A percentile compares a stretch with the other conserved stretches of the same genome.
phyloP scores from a whole-genome alignment of 805 yeast genomes.

The Ascoidea asiatica region DNA sequence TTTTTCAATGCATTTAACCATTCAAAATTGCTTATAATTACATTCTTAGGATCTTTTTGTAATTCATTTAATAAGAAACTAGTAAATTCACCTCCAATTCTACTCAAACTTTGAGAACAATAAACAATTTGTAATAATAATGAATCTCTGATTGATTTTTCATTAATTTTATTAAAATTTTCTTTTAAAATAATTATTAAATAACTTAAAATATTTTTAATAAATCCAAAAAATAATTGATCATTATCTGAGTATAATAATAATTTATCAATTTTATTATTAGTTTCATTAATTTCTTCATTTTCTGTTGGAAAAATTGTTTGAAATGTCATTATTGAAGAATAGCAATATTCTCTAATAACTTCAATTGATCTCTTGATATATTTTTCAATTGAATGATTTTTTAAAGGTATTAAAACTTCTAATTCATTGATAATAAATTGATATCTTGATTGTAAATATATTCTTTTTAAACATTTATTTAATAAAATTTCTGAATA shows the following conservation, averaged over 20 bases:
- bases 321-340: conserved; percentile 51
- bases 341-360: conserved; percentile 71
- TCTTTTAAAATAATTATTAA: conserved; percentile 18
- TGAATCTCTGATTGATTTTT: conserved; percentile 38
- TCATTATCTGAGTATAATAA: conserved; percentile 12
- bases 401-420: conserved; percentile 40
- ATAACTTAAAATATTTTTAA: conserved; percentile 19
- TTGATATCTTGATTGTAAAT: conserved; percentile 52
- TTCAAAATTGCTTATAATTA: conserved; percentile 20
- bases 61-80: conserved; percentile 30
- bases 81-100: conserved; percentile 63
- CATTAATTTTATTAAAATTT: conserved; percentile 22
- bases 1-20: conserved; percentile 30
- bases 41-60: conserved; percentile 11
- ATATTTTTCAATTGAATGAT: conserved; percentile 40
- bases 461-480: conserved; percentile 36
- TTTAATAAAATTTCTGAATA: conserved; percentile 9
- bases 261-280: conserved; percentile 18
- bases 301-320: conserved; percentile 38
- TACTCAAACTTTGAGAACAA: conserved; percentile 74
- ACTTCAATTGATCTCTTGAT: conserved; percentile 73
- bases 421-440: conserved; percentile 52
- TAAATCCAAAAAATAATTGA: conserved; percentile 23
- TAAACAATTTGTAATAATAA: conserved; percentile 72
- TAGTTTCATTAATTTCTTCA: conserved; percentile 10